Percentiles rank a stretch among this genome's conserved stretches.
phyloP scores from a whole-genome alignment of 306 rosid genomes.

The Casuarina cunninghamiana region DNA sequence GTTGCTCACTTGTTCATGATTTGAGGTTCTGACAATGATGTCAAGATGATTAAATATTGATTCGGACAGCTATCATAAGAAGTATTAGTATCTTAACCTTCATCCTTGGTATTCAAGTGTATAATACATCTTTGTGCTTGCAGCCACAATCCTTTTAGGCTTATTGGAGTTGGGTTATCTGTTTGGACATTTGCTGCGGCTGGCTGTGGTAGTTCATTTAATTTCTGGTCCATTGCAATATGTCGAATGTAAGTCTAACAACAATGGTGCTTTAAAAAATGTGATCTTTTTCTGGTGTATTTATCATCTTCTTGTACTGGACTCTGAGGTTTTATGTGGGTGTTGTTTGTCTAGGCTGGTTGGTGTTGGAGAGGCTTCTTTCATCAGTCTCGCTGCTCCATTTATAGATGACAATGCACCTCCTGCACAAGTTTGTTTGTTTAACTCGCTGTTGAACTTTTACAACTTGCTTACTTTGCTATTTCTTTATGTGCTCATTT shows the following conservation, averaged over 20 bases:
- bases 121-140: constrained; percentile 32
- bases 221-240: constrained; percentile 83
- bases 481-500: constrained; percentile 13
- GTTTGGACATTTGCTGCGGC: constrained; percentile 85
- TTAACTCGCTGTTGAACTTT: constrained; percentile 1
- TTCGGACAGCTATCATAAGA: neutral
- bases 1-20: constrained; percentile 1
- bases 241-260: constrained; percentile 71
- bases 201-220: constrained; percentile 82
- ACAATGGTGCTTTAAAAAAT: neutral
- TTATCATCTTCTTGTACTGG: constrained; percentile 25
- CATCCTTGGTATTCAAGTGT: neutral
- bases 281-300: constrained; percentile 10
- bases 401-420: constrained; percentile 98
- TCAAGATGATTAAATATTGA: neutral
- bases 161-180: constrained; percentile 92
- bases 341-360: constrained; percentile 66
- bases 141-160: constrained; percentile 92
- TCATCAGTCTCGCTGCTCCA: constrained; percentile 96
- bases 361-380: constrained; percentile 98
- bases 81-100: neutral
- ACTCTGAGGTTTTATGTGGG: constrained; percentile 18
- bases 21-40: neutral
- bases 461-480: constrained; percentile 23
- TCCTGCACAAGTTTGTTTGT: constrained; percentile 58